A percentile compares a stretch with the other conserved stretches of the same genome.
Conservation (phyloP, 2,329 filamentous ascomycete genomes). For the Xylariales sp. region DNA sequence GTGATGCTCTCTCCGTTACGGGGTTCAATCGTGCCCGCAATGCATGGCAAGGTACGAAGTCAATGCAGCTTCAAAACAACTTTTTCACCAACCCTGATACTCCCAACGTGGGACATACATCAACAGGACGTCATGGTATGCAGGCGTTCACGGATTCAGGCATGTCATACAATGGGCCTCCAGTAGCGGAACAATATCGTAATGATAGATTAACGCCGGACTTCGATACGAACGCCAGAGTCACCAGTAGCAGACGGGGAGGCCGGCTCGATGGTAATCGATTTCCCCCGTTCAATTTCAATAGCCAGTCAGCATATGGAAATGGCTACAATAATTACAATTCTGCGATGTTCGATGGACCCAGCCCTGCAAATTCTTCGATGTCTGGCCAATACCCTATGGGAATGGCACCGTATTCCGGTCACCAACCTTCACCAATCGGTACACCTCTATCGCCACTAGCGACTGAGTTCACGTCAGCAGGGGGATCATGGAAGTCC, state of each 20-base stretch:
- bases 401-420: constrained; percentile 22
- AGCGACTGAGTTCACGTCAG: constrained; percentile 65
- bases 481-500: constrained; percentile 46
- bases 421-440: constrained; percentile 20
- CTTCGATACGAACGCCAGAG: constrained; percentile 41
- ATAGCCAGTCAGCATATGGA: constrained; percentile 27
- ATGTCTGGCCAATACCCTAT: constrained; percentile 30
- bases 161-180: constrained; percentile 24
- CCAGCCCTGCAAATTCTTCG: constrained; percentile 25
- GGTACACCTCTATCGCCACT: constrained; percentile 67
- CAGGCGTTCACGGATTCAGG: constrained; percentile 36
- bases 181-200: constrained; percentile 35
- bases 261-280: constrained; percentile 43
- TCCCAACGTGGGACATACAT: constrained; percentile 35
- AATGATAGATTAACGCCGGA: constrained; percentile 44
- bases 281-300: constrained; percentile 27
- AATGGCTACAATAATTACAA: constrained; percentile 28
- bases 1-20: constrained; percentile 47
- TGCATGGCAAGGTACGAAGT: constrained; percentile 51
- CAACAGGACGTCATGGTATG: constrained; percentile 39
- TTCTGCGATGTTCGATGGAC: constrained; percentile 29
- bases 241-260: constrained; percentile 37
- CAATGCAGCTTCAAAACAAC: constrained; percentile 15
- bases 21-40: constrained; percentile 50
- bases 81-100: constrained; percentile 27